Base-by-base conservation (phyloP, 2,329 filamentous ascomycete species). In the Coleophoma cylindrospora region DNA sequence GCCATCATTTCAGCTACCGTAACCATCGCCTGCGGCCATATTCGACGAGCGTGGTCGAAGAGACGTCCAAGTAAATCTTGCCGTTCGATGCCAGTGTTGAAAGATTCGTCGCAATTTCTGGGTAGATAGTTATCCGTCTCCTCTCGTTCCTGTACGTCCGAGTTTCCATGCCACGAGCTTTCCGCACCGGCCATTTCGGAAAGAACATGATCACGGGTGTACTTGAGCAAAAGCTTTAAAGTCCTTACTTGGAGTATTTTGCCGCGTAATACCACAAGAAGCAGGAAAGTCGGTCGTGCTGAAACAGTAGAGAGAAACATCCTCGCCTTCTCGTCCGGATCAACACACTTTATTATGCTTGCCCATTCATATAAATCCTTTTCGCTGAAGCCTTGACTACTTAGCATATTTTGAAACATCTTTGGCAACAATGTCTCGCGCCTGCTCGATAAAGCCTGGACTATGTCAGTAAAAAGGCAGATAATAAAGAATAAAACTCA, bases 311-410 rank as follows among this genome's bases (percentile, higher is more conserved):
- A 54, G 15, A 61, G 40, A 34, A 65, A 58, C 22, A 60, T 56
- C n/a, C 58, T 19, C 4, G 54, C 54, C 48, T 52, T 60, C 33
- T 51, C 51, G 21, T 62, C 56, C n/a, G 53, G 21, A 40, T 40
- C 32, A 10, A 52, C 36, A 32, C 49, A 57, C 7, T 54, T 49
- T 2, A 66, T 14, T 45, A 66, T 55, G 52, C 58, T 61, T 27
- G 54, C 54, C 64, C 64, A 67, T 33, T 49, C n/a, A 2, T 49
- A 36, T 19, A 66, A 47, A 54, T 67, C 61, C 21, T 51, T 15
- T 17, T 48, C 40, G 19, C 45, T 47, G 14, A 58, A 53, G 11
- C 55, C 55, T 15, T 50, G 50, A n/a, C 19, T 36, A 34, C 48
- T 15, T 17, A 63, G 51, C 27, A 40, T 49, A 8, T 27, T 27